Evolutionary conservation across 176 grass and related monocot species (phyloP), one percentile per base, ranked within the genome.

Genomic region (Bothriochloa decipiens): DNA sequence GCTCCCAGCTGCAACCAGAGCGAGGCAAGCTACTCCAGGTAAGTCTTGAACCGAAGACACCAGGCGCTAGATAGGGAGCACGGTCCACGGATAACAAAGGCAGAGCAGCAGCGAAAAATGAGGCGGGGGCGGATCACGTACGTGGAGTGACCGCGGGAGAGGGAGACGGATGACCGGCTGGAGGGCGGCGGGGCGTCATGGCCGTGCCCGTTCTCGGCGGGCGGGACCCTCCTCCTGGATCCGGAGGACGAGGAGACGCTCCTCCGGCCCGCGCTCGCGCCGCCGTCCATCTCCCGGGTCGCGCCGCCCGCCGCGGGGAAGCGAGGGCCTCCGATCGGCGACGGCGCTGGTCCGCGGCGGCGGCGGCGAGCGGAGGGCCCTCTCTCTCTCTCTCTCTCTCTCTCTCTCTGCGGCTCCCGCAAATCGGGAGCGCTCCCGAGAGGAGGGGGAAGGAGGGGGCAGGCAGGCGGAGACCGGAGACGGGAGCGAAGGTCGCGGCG

Each of bases 251-350:
- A 89, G 49, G 84, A 68, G 11, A 88, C 46, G 81, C 77, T 96
- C 70, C 84, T 83, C 86, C 87, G 83, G 25, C 66, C 35, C 79
- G 5, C 73, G 9, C 84, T 90, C 73, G 82, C 85, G 75, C 79
- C 68, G 88, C 88, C 83, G 83, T 89, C 87, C 91, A 93, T 93
- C 89, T 86, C 86, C 70, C 72, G 22, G 65, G 86, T 70, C 78
- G 70, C 78, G 81, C 47, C 79, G 73, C 57, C 32, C 65, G 25
- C 45, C 67, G 62, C 57, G 46, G 45, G 40, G 43, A 65, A 66
- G 57, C 52, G 20, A 16, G 53, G 76, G 55, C 58, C 80, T 82
- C 85, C 74, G 73, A 69, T 66, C 75, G 43, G 86, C 53, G 81
- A 50, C 79, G 71, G 76, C 47, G 73, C 76, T 77, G 84, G 68